A percentile compares a stretch with the other conserved stretches of the same genome.
phyloP scores from a whole-genome alignment of 2,329 filamentous ascomycete species.

The Podosphaera xanthii region DNA sequence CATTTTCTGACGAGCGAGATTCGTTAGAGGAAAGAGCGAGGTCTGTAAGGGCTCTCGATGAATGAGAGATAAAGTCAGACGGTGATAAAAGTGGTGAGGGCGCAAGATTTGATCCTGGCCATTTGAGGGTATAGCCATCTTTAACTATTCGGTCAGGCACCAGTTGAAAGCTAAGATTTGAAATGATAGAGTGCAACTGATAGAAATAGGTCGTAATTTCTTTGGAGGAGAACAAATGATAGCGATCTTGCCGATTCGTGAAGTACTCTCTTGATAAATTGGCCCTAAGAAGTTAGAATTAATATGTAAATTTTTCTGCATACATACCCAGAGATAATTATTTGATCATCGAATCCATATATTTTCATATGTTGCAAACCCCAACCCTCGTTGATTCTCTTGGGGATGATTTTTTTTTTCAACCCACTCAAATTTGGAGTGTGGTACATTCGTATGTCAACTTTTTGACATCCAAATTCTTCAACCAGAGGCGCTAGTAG shows the following conservation, averaged over 20 bases:
- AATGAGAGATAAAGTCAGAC: conserved; percentile 41
- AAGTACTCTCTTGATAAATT: conserved; percentile 92
- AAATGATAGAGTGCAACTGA: conserved; percentile 52
- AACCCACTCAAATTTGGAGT: conserved; percentile 84
- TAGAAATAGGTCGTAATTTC: conserved; percentile 67
- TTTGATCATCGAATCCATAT: conserved; percentile 84
- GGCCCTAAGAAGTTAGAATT: conserved; percentile 25
- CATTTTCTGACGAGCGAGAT: conserved; percentile 2
- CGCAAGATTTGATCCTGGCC: conserved; percentile 53
- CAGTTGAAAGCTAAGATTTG: conserved; percentile 62
- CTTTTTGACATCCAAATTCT: conserved; percentile 63
- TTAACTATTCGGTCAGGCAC: conserved; percentile 31
- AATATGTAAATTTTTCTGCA: background rate
- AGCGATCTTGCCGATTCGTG: conserved; percentile 82
- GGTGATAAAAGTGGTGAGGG: conserved; percentile 54
- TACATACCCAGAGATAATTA: conserved; percentile 68
- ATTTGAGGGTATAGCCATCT: conserved; percentile 38
- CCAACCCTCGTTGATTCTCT: conserved; percentile 92
- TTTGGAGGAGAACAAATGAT: conserved; percentile 68
- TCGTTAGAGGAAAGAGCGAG: conserved; percentile 28
- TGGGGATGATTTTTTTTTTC: conserved; percentile 63
- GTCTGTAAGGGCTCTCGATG: conserved; percentile 41
- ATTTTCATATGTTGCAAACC: conserved; percentile 98
- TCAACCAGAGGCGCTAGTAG: conserved; percentile 61
- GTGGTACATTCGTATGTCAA: conserved; percentile 94